Base-by-base conservation (phyloP, 257 asterid genomes). In the Solanum stenotomum region DNA sequence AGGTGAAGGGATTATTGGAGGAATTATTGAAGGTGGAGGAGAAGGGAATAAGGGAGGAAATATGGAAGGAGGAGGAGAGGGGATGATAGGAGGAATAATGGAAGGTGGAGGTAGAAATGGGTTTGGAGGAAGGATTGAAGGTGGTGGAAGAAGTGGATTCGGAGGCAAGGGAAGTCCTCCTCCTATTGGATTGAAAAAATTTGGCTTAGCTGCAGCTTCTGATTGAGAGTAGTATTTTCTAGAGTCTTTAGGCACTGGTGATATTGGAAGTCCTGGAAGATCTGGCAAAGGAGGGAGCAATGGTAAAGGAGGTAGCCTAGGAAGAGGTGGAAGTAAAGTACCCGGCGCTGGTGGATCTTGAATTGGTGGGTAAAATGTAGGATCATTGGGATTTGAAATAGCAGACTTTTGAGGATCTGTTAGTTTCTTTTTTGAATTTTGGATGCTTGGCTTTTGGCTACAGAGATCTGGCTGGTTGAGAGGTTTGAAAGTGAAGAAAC, bases 401-500 rank as follows among this genome's bases (percentile, higher is more conserved):
- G 79, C 85, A 27, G 90, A 86, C 71, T 90, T 91, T 20, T 31
- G 68, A 22, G 87, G 34, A 23, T 40, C 74, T 23, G 12, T 52
- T 40, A 83, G 86, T 77, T 86, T 86, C 63, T 76, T 76, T 44
- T 75, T 82, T 20, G 70, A 82, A 31, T 4, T 49, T 82, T 49
- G 87, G 81, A 87, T 83, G 46, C 68, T 88, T 87, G 92, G 94
- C 88, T 94, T 95, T 87, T 92, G 95, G 88, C 89, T 90, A 88
- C 98, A 96, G 1, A 92, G 75, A 67, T 92, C 88, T 12, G 98
- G 98, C 56, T 93, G 96, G 35, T 93, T 90, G 70, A 94, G 88
- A 20, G 99, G 98, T 88, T 91, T 93, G 92, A 96, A 94, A 27
- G 99, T 91, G 94, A 96, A 93, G 59, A 94, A 93, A 23, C 98